Percentiles rank a stretch among this genome's conserved stretches.
Conservation (phyloP, 2,329 filamentous ascomycete species). For the Penicillium sp. region DNA sequence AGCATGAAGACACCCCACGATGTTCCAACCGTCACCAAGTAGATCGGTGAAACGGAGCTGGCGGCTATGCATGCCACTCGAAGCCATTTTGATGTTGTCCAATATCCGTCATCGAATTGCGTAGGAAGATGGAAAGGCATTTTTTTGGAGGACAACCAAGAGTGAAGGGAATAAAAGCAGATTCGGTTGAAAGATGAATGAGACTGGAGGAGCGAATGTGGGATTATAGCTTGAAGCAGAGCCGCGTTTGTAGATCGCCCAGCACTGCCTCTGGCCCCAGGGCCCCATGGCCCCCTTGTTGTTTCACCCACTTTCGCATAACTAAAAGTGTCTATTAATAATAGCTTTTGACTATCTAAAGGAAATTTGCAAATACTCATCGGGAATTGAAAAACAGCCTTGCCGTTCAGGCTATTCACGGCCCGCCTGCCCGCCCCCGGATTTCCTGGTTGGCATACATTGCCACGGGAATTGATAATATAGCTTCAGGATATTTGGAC, state of each 20-base stretch:
- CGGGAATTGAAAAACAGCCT: neutral
- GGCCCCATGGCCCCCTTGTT: neutral
- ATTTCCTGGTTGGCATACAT: neutral
- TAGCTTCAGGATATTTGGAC: neutral
- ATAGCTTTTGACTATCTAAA: too few relatives aligned
- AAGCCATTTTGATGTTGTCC: neutral
- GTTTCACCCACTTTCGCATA: neutral
- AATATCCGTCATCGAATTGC: neutral
- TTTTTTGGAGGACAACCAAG: neutral
- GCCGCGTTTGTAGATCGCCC: neutral
- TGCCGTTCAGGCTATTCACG: neutral
- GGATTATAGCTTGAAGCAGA: neutral
- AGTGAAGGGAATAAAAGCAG: neutral
- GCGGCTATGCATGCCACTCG: neutral
- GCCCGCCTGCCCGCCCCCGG: neutral
- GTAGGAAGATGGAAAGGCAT: neutral
- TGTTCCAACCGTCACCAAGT: neutral
- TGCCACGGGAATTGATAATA: neutral
- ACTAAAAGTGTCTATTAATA: too few relatives aligned
- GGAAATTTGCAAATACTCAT: too few relatives aligned
- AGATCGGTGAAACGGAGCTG: neutral
- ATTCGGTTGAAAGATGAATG: neutral
- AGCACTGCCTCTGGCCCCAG: neutral
- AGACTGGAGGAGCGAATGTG: neutral
- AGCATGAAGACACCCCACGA: too few relatives aligned